A percentile compares a stretch with the other conserved stretches of the same genome.
Evolutionary conservation across 192 early-diverging fungal species (phyloP).

Genomic region (Allomyces javanicus): DNA sequence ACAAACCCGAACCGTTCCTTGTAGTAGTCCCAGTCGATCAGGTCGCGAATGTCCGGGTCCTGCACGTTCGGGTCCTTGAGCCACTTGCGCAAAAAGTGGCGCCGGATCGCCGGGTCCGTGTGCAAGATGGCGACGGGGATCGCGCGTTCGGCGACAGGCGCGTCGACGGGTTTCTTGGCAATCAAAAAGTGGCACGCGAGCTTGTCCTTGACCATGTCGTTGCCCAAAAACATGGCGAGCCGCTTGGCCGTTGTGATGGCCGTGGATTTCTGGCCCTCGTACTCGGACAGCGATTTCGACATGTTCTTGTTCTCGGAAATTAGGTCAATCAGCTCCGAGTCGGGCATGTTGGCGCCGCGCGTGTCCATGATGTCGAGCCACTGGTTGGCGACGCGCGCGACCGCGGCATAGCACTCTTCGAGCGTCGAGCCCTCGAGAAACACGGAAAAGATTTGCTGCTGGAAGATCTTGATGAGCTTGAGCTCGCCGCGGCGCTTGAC

Average conservation of each 20-base stretch:
- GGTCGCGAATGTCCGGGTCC: conserved; percentile 69
- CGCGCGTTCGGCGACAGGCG: conserved; percentile 80
- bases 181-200: conserved; percentile 92
- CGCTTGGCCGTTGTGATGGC: conserved; percentile 86
- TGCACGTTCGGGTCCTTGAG: conserved; percentile 54
- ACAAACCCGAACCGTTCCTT: conserved; percentile 83
- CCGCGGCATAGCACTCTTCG: conserved; percentile 70
- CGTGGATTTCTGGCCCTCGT: conserved; percentile 83
- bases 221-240: conserved; percentile 88
- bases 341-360: conserved; percentile 55
- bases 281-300: conserved; percentile 84
- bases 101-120: conserved; percentile 49
- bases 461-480: conserved; percentile 96
- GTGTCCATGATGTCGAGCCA: conserved; percentile 90
- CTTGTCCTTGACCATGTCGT: conserved; percentile 95
- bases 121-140: conserved; percentile 90
- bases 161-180: conserved; percentile 53
- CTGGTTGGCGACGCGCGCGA: conserved; percentile 73
- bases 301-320: conserved; percentile 96
- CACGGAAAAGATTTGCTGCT: conserved; percentile 78
- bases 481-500: conserved; percentile 96
- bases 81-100: conserved; percentile 81
- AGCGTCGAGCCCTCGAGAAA: conserved; percentile 74
- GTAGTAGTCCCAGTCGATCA: conserved; percentile 96
- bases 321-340: conserved; percentile 79